These are phyloP conservation scores for Polyrhizophydium stewartii DNA, from an alignment of 371 early-diverging fungal species.

Conservation along the genomic window DNA sequence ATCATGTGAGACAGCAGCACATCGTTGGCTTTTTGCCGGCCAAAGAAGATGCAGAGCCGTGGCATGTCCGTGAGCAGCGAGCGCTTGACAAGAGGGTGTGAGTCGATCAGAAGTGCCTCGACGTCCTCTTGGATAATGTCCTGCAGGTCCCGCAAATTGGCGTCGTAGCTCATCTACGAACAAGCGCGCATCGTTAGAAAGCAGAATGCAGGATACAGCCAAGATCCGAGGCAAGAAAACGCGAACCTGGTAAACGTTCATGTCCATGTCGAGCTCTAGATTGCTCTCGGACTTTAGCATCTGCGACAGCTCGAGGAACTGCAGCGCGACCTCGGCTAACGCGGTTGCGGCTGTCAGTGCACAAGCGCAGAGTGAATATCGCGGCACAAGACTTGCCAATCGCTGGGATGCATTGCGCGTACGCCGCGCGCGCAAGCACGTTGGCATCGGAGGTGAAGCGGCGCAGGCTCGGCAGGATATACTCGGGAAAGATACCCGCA, in stretches of 20 bases:
- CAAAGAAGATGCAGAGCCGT: conserved; percentile 78
- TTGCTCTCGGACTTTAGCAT: conserved; percentile 54
- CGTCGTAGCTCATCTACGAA: conserved; percentile 65
- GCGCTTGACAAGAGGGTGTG: conserved; percentile 68
- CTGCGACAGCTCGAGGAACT: conserved; percentile 65
- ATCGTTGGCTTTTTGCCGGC: conserved; percentile 78
- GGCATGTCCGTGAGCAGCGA: conserved; percentile 71
- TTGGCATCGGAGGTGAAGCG: conserved; percentile 67
- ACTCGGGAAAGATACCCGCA: conserved; percentile 83
- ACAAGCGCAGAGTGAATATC: neutral
- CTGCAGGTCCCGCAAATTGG: conserved; percentile 67
- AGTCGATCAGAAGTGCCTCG: conserved; percentile 59
- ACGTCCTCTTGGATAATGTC: conserved; percentile 65
- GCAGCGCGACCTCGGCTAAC: conserved; percentile 69
- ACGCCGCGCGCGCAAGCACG: conserved; percentile 72
- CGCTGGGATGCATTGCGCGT: conserved; percentile 75
- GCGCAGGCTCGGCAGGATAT: conserved; percentile 73
- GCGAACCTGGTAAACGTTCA: conserved; percentile 26
- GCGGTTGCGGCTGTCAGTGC: neutral
- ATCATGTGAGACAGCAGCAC: conserved; percentile 86
- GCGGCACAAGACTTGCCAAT: conserved; percentile 36
- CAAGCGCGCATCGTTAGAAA: conserved; percentile 4
- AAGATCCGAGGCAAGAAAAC: neutral
- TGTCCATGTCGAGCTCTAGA: conserved; percentile 44
- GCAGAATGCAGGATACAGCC: neutral